A percentile compares a stretch with the other conserved stretches of the same genome.
Evolutionary conservation across 192 early-diverging fungal genomes (phyloP).

Genomic region (Linnemannia zychae): DNA sequence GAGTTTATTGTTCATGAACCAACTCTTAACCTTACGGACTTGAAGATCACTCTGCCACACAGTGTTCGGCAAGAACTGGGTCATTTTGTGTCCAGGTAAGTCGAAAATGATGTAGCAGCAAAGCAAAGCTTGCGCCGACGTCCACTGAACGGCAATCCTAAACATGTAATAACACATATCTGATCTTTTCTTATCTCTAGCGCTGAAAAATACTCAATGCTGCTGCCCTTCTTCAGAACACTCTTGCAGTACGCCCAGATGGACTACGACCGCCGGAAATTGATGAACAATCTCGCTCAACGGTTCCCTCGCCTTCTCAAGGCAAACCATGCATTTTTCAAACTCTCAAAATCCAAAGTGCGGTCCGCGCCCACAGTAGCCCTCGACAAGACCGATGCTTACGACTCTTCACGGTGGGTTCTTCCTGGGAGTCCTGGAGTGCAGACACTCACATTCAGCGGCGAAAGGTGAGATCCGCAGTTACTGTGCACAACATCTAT

Average conservation of each 20-base stretch:
- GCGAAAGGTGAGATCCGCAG: slow-evolving; percentile 19
- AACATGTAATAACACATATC: not conserved
- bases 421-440: slow-evolving; percentile 35
- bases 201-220: slow-evolving; percentile 9
- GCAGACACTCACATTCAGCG: slow-evolving; percentile 33
- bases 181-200: not conserved
- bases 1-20: slow-evolving; percentile 43
- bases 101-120: not conserved
- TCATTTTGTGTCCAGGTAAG: slow-evolving; percentile 21
- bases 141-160: no score
- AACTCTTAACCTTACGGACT: slow-evolving; percentile 11
- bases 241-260: slow-evolving; percentile 43
- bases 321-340: slow-evolving; percentile 16
- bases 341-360: not conserved
- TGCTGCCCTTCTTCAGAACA: slow-evolving; percentile 37
- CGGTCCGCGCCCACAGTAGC: not conserved
- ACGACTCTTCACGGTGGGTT: not conserved
- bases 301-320: slow-evolving; percentile 47
- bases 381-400: not conserved
- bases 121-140: no score
- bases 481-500: no score
- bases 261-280: slow-evolving; percentile 33
- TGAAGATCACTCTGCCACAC: slow-evolving; percentile 19
- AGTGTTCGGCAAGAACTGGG: slow-evolving; percentile 21
- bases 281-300: slow-evolving; percentile 30